These are phyloP conservation scores for Otatea glauca DNA, from an alignment of 176 grass and related monocot genomes.

Conservation along the genomic window DNA sequence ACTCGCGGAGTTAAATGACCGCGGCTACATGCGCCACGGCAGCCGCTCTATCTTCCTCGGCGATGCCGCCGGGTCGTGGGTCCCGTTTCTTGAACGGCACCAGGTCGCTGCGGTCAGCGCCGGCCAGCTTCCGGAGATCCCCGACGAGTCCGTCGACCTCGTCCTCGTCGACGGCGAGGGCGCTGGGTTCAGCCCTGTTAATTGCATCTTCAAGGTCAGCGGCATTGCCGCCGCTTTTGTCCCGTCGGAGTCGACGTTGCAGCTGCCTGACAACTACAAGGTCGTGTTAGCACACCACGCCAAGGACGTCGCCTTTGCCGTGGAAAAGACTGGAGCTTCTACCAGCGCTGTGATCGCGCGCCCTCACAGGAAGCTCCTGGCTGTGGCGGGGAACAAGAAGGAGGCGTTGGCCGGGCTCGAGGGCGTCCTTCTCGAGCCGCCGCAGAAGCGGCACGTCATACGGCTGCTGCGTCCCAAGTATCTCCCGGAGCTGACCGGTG, in stretches of 20 bases:
- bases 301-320: conserved; percentile 22
- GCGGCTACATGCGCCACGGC: conserved; percentile 35
- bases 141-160: conserved; percentile 41
- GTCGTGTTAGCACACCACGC: conserved; percentile 35
- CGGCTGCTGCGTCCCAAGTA: conserved; percentile 37
- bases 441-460: not conserved
- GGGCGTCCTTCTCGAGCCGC: conserved; percentile 62
- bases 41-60: conserved; percentile 37
- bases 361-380: conserved; percentile 40
- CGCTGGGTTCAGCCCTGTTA: conserved; percentile 21
- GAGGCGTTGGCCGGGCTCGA: conserved; percentile 54
- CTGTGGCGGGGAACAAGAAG: conserved; percentile 44
- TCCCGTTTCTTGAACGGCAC: conserved; percentile 37
- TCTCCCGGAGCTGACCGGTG: conserved; percentile 51
- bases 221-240: conserved; percentile 41
- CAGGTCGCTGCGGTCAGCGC: conserved; percentile 14
- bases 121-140: conserved; percentile 1
- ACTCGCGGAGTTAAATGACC: conserved; percentile 36
- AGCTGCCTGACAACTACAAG: conserved; percentile 49
- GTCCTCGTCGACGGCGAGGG: conserved; percentile 34
- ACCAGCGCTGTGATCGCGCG: not conserved
- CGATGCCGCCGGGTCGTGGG: conserved; percentile 32
- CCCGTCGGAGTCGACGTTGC: conserved; percentile 5
- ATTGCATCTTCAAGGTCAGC: conserved; percentile 39
- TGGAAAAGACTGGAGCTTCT: conserved; percentile 29